Evolutionary conservation across 1,139 yeast species (phyloP).

Genomic region (Taphrina deformans): DNA sequence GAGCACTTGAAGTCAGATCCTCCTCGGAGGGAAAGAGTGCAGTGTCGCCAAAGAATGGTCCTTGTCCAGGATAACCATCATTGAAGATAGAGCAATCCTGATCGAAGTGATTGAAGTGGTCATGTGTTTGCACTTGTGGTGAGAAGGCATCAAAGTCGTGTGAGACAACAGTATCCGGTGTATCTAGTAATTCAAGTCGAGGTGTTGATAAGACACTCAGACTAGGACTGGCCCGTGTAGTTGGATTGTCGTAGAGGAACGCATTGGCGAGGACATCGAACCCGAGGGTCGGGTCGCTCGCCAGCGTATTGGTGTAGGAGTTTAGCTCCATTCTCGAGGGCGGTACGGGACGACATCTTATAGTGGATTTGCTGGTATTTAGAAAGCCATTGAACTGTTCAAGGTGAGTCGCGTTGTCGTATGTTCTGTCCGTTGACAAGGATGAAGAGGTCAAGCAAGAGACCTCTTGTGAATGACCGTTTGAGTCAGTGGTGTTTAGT

Average conservation of each 20-base stretch:
- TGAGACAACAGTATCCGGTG: constrained; percentile 9
- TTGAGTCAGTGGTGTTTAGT: too few relatives aligned
- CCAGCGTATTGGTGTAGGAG: constrained; percentile 13
- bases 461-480: not conserved
- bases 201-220: constrained; percentile 10
- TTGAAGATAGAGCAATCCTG: not conserved
- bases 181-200: constrained; percentile 1
- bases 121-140: not conserved
- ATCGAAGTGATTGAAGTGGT: not conserved
- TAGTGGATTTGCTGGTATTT: not conserved
- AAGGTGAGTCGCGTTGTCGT: not conserved
- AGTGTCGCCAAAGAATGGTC: not conserved
- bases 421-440: not conserved
- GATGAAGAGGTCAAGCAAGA: not conserved
- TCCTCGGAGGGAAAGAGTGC: not conserved
- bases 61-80: not conserved
- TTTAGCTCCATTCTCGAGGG: not conserved
- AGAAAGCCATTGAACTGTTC: not conserved
- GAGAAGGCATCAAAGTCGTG: constrained; percentile 3
- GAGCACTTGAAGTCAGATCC: not conserved
- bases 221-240: not conserved
- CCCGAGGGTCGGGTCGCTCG: not conserved
- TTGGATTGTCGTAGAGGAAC: not conserved
- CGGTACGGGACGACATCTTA: not conserved
- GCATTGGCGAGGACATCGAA: constrained; percentile 12